phyloP scores from a whole-genome alignment of 148 eudicot genomes.

The Bassia scoparia region DNA sequence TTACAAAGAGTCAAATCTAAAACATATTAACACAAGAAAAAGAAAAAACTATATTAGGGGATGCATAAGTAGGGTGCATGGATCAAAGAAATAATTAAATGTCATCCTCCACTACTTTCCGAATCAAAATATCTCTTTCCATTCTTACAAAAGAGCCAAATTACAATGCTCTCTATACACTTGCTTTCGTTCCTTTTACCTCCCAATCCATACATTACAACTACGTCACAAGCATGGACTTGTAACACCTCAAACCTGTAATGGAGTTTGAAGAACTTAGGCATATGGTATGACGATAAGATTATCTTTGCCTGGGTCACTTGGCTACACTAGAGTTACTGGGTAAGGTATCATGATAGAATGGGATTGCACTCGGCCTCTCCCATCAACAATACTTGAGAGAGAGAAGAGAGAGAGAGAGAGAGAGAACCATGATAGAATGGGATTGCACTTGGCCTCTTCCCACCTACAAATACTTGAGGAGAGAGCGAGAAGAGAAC shows the following conservation, averaged over 20 bases:
- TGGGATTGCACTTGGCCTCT: neutral
- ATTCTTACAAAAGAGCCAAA: neutral
- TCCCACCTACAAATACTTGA: neutral
- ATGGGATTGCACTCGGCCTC: neutral
- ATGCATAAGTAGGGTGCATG: too few species aligned
- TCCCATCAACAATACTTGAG: neutral
- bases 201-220: neutral
- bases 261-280: neutral
- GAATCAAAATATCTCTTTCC: too few species aligned
- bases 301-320: neutral
- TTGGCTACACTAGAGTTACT: neutral
- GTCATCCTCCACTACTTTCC: too few species aligned
- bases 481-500: too few species aligned
- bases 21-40: too few species aligned
- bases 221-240: neutral
- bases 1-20: too few species aligned
- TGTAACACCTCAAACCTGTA: neutral
- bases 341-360: neutral
- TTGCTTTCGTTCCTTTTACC: neutral
- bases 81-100: too few species aligned
- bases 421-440: neutral
- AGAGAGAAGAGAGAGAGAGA: too few species aligned
- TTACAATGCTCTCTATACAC: neutral
- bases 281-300: neutral
- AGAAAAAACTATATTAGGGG: too few species aligned